These are phyloP conservation scores for Penicillium expansum DNA, from an alignment of 2,329 filamentous ascomycete species.

Conservation along the genomic window DNA sequence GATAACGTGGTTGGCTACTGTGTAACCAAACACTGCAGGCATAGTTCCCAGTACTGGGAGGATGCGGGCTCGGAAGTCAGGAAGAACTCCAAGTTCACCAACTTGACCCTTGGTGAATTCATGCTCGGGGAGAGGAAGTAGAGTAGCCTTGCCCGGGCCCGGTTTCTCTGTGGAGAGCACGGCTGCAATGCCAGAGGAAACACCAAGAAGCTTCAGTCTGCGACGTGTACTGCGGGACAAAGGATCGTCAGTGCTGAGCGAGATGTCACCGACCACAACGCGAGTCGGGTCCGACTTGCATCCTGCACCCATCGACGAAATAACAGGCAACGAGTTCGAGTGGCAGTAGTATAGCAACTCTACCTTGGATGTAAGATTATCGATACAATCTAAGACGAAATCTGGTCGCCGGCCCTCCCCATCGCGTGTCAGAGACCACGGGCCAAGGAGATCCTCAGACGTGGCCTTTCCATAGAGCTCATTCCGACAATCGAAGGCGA, in stretches of 20 bases:
- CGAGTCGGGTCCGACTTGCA: constrained; percentile 85
- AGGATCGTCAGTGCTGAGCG: constrained; percentile 79
- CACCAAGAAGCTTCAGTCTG: constrained; percentile 70
- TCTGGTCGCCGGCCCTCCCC: constrained; percentile 59
- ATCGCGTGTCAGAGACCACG: constrained; percentile 56
- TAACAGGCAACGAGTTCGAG: constrained; percentile 71
- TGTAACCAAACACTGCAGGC: constrained; percentile 93
- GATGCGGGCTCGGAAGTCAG: constrained; percentile 93
- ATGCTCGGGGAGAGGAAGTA: constrained; percentile 82
- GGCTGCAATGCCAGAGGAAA: constrained; percentile 81
- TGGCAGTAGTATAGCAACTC: constrained; percentile 85
- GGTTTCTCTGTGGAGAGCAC: constrained; percentile 91
- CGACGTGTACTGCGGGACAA: constrained; percentile 81
- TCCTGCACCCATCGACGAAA: constrained; percentile 93
- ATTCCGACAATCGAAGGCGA: constrained; percentile 78
- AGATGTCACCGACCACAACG: constrained; percentile 89
- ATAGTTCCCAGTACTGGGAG: constrained; percentile 93
- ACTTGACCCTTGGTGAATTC: constrained; percentile 85
- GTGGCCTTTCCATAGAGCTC: constrained; percentile 73
- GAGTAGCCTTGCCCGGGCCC: constrained; percentile 83
- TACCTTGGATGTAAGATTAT: constrained; percentile 97
- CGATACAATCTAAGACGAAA: constrained; percentile 95
- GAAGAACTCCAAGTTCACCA: constrained; percentile 80
- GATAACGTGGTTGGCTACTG: constrained; percentile 88
- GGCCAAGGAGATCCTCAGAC: constrained; percentile 64